Conservation (phyloP, 2,329 filamentous ascomycete genomes). For the Hirsutella thompsonii region DNA sequence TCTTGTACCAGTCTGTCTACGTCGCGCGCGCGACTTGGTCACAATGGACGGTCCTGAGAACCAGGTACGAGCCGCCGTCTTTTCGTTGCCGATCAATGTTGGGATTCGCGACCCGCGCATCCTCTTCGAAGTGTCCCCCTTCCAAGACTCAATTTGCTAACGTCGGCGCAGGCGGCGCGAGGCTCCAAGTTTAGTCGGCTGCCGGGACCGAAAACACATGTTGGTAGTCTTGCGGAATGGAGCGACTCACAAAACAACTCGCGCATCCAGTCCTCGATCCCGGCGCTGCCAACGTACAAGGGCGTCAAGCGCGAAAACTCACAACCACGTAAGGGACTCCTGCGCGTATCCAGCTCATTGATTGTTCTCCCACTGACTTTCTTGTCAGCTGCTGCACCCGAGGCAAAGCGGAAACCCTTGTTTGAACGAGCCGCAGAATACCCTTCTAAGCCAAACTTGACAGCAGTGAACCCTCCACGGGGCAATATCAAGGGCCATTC, state of each 20-base stretch:
- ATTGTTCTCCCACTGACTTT: not conserved
- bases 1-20: slow-evolving; percentile 12
- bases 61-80: slow-evolving; percentile 15
- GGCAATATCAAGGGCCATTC: slow-evolving; percentile 32
- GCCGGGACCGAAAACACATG: slow-evolving; percentile 14
- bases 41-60: slow-evolving; percentile 20
- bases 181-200: slow-evolving; percentile 18
- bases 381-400: slow-evolving; percentile 34
- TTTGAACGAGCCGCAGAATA: slow-evolving; percentile 41
- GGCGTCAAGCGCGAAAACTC: slow-evolving; percentile 39
- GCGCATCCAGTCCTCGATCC: slow-evolving; percentile 29
- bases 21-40: slow-evolving; percentile 10
- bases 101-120: too few relatives aligned
- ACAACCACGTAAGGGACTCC: slow-evolving; percentile 24
- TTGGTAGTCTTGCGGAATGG: slow-evolving; percentile 35
- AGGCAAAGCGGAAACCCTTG: slow-evolving; percentile 48
- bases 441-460: slow-evolving; percentile 15
- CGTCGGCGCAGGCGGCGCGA: slow-evolving; percentile 12
- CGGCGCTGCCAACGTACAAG: slow-evolving; percentile 24
- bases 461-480: slow-evolving; percentile 18
- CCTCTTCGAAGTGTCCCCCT: too few relatives aligned
- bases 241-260: slow-evolving; percentile 49
- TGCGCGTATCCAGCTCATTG: not conserved
- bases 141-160: not conserved
- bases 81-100: too few relatives aligned